phyloP scores from a whole-genome alignment of 441 rosid species.

The Pelargonium fulgidum region DNA sequence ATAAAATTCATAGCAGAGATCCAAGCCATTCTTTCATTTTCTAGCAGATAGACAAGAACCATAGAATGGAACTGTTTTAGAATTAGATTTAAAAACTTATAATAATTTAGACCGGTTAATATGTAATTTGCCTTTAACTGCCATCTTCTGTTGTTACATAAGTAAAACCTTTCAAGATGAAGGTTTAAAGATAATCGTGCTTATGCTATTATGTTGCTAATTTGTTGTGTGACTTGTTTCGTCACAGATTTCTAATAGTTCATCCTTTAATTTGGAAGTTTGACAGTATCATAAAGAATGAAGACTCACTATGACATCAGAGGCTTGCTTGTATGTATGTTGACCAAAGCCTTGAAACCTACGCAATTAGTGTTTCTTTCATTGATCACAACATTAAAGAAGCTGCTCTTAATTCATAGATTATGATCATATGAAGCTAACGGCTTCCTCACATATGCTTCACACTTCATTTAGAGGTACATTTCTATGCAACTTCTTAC shows the following conservation, averaged over 20 bases:
- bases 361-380: background rate
- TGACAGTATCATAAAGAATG: background rate
- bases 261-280: background rate
- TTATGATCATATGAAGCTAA: background rate
- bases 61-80: too few species aligned
- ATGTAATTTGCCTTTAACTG: background rate
- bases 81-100: too few species aligned
- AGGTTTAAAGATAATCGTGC: background rate
- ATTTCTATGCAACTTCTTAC: background rate
- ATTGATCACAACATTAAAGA: background rate
- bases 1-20: too few species aligned
- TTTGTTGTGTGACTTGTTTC: background rate
- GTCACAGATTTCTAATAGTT: background rate
- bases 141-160: background rate
- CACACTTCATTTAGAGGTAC: background rate
- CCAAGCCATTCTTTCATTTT: too few species aligned
- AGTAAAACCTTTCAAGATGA: background rate
- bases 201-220: background rate
- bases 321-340: background rate
- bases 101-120: too few species aligned
- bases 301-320: background rate
- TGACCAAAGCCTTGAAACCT: background rate
- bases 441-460: background rate
- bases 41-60: too few species aligned
- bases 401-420: background rate